These are phyloP conservation scores for Trametes maxima DNA, from an alignment of 768 basidiomycete genomes.

Conservation along the genomic window DNA sequence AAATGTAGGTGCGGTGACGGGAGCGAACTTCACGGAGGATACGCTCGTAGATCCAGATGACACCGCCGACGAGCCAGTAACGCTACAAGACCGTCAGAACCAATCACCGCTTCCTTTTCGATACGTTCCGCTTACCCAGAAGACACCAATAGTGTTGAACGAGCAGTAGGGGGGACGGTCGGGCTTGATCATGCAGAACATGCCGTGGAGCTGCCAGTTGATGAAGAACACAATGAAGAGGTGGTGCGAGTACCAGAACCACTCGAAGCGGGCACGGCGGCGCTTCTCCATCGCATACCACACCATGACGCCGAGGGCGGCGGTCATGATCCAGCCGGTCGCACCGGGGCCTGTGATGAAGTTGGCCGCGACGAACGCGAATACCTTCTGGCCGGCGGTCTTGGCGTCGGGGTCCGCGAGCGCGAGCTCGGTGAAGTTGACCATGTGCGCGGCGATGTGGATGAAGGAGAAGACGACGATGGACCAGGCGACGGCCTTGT, in stretches of 20 bases:
- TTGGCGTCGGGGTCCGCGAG: slow-evolving; percentile 54
- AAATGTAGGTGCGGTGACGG: slow-evolving; percentile 89
- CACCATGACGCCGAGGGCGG: slow-evolving; percentile 73
- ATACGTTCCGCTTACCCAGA: slow-evolving; percentile 71
- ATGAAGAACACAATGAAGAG: slow-evolving; percentile 93
- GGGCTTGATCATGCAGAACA: slow-evolving; percentile 97
- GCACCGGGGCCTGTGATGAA: slow-evolving; percentile 80
- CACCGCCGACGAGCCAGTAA: slow-evolving; percentile 87
- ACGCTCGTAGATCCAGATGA: slow-evolving; percentile 86
- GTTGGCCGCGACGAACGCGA: slow-evolving; percentile 77
- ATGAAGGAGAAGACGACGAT: slow-evolving; percentile 78
- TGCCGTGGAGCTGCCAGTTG: slow-evolving; percentile 92
- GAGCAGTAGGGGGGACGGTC: slow-evolving; percentile 89
- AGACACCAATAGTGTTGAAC: slow-evolving; percentile 83
- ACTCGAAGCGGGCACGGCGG: slow-evolving; percentile 77
- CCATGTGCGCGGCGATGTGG: slow-evolving; percentile 84
- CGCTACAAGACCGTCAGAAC: slow-evolving; percentile 50
- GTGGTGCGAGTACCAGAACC: slow-evolving; percentile 89
- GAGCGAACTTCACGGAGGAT: slow-evolving; percentile 91
- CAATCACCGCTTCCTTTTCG: no score
- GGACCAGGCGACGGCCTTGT: slow-evolving; percentile 90
- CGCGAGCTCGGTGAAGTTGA: slow-evolving; percentile 77
- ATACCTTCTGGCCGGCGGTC: slow-evolving; percentile 54
- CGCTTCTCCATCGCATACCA: slow-evolving; percentile 85
- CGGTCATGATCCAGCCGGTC: slow-evolving; percentile 91